These are phyloP conservation scores for Gaertneriomyces semiglobifer DNA, from an alignment of 192 early-diverging fungal species.

Conservation along the genomic window DNA sequence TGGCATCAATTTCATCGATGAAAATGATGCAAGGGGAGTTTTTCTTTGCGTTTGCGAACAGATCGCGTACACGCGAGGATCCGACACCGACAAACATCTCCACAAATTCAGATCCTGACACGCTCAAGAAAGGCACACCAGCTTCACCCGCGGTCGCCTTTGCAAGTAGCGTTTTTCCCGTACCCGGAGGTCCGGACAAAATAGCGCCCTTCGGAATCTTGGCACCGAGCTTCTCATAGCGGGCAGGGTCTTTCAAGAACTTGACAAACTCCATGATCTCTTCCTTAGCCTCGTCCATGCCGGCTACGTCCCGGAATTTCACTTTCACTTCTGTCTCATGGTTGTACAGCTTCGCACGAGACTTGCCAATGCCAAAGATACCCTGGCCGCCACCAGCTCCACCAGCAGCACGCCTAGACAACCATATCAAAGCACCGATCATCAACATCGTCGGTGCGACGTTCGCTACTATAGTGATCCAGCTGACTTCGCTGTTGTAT, in stretches of 20 bases:
- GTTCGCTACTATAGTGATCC: constrained; percentile 73
- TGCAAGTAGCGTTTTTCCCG: constrained; percentile 97
- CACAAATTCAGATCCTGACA: constrained; percentile 99
- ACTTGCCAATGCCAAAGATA: constrained; percentile 96
- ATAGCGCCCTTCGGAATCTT: constrained; percentile 99
- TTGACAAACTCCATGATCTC: constrained; percentile 99
- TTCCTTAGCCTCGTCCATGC: constrained; percentile 98
- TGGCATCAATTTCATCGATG: constrained; percentile 99
- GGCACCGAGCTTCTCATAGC: constrained; percentile 90
- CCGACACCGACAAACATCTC: constrained; percentile 99
- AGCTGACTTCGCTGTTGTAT: constrained; percentile 77
- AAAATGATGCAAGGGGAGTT: constrained; percentile 98
- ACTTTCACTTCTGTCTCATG: constrained; percentile 94
- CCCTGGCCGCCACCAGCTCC: constrained; percentile 64
- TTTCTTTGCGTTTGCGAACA: constrained; percentile 97
- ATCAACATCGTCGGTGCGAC: constrained; percentile 90
- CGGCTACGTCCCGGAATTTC: constrained; percentile 99
- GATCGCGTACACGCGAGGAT: constrained; percentile 84
- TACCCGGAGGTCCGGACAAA: constrained; percentile 88
- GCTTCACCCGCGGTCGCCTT: constrained; percentile 99
- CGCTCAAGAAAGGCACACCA: constrained; percentile 93
- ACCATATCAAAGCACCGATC: constrained; percentile 82
- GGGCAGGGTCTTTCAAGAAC: constrained; percentile 90
- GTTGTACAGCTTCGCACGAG: constrained; percentile 93
- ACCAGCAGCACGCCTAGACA: constrained; percentile 73